Evolutionary conservation across 2,329 filamentous ascomycete species (phyloP), one percentile per base, ranked within the genome.

Genomic region (Tolypocladium guangdongense): DNA sequence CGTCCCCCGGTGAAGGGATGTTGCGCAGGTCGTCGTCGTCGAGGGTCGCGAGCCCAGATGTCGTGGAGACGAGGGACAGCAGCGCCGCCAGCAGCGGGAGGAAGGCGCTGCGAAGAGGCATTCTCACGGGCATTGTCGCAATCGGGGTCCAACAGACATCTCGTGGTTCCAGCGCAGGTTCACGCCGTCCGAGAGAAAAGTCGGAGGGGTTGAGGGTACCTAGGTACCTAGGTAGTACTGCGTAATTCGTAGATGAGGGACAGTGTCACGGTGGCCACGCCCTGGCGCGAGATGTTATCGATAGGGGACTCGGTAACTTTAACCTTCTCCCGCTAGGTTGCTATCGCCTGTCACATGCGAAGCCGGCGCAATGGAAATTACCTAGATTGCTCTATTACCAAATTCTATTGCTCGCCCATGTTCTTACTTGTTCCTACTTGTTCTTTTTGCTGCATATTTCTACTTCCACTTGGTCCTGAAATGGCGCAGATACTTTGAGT

Each of bases 21-120:
- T 74, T 75, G 58, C 76, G 78, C 45, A 97, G 77, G 36, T 87
- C 85, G 54, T 81, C 78, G 71, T 96, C 87, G 37, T 89, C 88
- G 54, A 97, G 76, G 47, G 72, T 68, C 54, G 70, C 70, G 62
- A 78, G 76, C 49, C 69, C 71, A 47, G 63, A 60, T 36, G 66
- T 66, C 24, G 56, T 57, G 57, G 53, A 59, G 33, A 53, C 59
- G 45, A 52, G 58, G 53, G 56, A 59, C 45, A 58, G 41, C 27
- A 51, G 53, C 35, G 53, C 24, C 20, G 50, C 30, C 32, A 52
- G 39, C 50, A 52, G 39, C 41, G 30, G 43, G 33, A 43, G 24
- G 36, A 49, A n/a, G 48, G 24, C 14, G 41, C 41, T 35, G 45
- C 38, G 38, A 32, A 41, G 45, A 20, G 50, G 49, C 49, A 54